Evolutionary conservation across 805 yeast genomes (phyloP).

Genomic region (Priceomyces haplophilus): DNA sequence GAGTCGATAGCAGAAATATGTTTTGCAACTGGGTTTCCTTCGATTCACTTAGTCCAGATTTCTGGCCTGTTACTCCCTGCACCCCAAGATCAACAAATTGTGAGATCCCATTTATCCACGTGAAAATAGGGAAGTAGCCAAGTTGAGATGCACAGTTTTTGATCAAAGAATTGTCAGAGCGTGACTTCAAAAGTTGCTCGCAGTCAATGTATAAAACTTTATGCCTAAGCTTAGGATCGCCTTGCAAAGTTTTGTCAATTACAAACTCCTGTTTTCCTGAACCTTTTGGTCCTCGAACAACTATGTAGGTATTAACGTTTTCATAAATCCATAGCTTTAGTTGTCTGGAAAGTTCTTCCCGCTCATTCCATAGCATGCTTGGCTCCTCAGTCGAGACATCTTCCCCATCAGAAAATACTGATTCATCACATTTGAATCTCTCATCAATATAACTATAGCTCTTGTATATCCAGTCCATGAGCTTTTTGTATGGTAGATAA

Average conservation of each 20-base stretch:
- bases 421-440: conserved; percentile 10
- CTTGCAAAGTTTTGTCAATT: conserved; percentile 58
- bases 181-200: conserved; percentile 65
- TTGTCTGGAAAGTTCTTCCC: conserved; percentile 64
- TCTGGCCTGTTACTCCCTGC: conserved; percentile 91
- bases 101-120: conserved; percentile 83
- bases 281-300: conserved; percentile 91
- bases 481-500: conserved; percentile 24
- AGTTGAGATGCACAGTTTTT: conserved; percentile 67
- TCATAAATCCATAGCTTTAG: conserved; percentile 79
- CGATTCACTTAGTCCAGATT: conserved; percentile 82
- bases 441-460: conserved; percentile 39
- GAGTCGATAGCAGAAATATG: conserved; percentile 68
- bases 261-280: conserved; percentile 88
- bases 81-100: conserved; percentile 79
- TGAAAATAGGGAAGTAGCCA: conserved; percentile 92
- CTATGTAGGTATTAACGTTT: conserved; percentile 84
- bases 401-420: conserved; percentile 5
- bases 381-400: conserved; percentile 21
- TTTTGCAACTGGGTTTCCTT: conserved; percentile 78
- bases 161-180: conserved; percentile 70
- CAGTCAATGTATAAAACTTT: conserved; percentile 76
- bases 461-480: conserved; percentile 24
- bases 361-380: conserved; percentile 63
- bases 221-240: conserved; percentile 38